phyloP scores from a whole-genome alignment of 345 rosid genomes.

The Kernera saxatilis region DNA sequence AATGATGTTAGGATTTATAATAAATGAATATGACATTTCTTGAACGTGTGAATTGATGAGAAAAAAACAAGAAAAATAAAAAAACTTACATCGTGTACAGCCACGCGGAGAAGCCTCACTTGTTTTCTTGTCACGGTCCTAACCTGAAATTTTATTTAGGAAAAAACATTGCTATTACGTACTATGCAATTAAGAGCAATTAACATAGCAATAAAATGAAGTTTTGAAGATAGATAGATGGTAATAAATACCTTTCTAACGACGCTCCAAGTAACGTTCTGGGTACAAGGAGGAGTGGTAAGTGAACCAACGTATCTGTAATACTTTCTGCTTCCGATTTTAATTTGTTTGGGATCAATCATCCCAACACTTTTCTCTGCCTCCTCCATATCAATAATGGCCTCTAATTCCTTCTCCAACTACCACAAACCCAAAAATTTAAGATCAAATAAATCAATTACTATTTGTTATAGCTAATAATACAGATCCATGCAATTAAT shows the following conservation, averaged over 20 bases:
- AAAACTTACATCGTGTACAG: conserved; percentile 71
- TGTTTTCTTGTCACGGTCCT: conserved; percentile 64
- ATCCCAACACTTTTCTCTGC: conserved; percentile 38
- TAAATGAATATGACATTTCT: background rate
- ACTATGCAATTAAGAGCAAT: background rate
- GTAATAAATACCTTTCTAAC: conserved; percentile 44
- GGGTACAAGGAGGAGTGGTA: conserved; percentile 80
- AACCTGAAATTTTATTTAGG: background rate
- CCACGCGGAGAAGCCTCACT: conserved; percentile 62
- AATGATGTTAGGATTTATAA: background rate
- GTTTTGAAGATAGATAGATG: background rate
- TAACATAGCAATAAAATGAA: background rate
- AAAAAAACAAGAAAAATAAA: background rate
- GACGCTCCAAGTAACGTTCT: conserved; percentile 68
- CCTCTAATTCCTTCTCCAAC: conserved; percentile 39
- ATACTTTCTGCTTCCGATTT: conserved; percentile 56
- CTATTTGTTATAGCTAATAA: background rate
- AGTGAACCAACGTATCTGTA: conserved; percentile 84
- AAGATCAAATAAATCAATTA: background rate
- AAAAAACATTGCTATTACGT: background rate
- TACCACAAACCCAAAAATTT: conserved; percentile 4
- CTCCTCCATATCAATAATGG: conserved; percentile 21
- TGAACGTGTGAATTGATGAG: background rate
- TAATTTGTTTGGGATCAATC: conserved; percentile 50
- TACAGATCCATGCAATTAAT: background rate